Evolutionary conservation across 2,329 filamentous ascomycete genomes (phyloP), one percentile per base, ranked within the genome.

Genomic region (Xylaria sp.): DNA sequence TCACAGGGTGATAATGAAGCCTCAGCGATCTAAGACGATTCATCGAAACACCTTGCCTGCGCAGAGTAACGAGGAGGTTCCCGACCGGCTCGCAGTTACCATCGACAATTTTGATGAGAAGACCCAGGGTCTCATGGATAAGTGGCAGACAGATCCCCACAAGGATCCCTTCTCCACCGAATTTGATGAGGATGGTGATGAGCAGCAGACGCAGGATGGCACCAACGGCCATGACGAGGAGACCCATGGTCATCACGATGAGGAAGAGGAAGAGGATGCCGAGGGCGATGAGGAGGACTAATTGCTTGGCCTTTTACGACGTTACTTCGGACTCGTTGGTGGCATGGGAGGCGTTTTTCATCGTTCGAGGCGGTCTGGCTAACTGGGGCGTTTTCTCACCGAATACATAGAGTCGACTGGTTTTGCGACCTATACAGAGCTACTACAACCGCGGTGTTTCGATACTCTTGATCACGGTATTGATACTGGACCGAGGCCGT

Each of bases 1-100:
- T 74, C 84, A 88, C 72, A 82, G 83, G 57, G 83, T 80, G 52
- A 78, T 79, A 19, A 83, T 89, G 67, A 79, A 84, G 50, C 84
- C 83, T 35, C 84, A 86, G 72, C 80, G 85, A 59, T 81, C 79
- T 62, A 86, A 83, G 77, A 85, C 85, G 69, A 85, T 87, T 64
- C 79, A 82, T 51, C 80, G 81, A 52, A 81, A 76, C 37, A 75
- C 76, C 50, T 80, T 78, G 59, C 70, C 79, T 34, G 67, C 66
- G 35, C 78, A 80, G 42, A 76, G 80, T 56, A 77, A 80, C 59
- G 78, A 80, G 64, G 76, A 80, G 66, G 76, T 79, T 46, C 75
- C 85, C 10, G 82, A 86, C 65, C 78, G 84, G 65, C 74, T 85
- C 52, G 79, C 84, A 55, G 74, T 86, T 23, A 76, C 75, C 7